Percentiles rank a stretch among this genome's conserved stretches.
Conservation (phyloP, 805 yeast genomes). For the Candida chauliodis region DNA sequence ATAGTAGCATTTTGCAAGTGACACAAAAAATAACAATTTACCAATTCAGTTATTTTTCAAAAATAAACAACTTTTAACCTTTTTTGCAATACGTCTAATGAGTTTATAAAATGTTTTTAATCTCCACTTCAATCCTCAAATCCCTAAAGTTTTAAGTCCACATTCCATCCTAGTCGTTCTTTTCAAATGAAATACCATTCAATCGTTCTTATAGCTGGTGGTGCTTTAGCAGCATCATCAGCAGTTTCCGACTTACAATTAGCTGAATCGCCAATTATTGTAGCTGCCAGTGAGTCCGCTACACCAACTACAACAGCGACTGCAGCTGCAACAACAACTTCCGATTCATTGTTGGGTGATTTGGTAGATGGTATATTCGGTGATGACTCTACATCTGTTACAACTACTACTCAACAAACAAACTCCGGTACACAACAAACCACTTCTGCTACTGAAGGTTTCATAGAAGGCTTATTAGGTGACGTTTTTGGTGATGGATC, state of each 20-base stretch:
- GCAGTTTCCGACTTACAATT: neutral
- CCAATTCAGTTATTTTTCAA: neutral
- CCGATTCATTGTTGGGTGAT: slow-evolving; percentile 9
- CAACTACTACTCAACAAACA: slow-evolving; percentile 4
- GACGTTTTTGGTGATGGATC: slow-evolving; percentile 1
- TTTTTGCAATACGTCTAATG: no score
- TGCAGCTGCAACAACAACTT: slow-evolving; percentile 11
- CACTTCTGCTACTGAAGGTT: neutral
- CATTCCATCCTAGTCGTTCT: slow-evolving; percentile 4
- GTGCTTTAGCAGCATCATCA: slow-evolving; percentile 1
- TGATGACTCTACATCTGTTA: neutral
- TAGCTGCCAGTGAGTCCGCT: neutral
- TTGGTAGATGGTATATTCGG: neutral
- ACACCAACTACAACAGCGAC: slow-evolving; percentile 5
- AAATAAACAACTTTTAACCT: neutral
- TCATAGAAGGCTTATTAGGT: slow-evolving; percentile 1
- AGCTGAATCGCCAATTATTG: slow-evolving; percentile 3
- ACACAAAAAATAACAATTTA: neutral
- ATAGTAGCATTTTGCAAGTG: neutral
- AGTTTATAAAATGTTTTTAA: no score
- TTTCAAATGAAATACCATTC: slow-evolving; percentile 5
- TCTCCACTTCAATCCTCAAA: no score
- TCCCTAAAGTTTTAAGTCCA: no score
- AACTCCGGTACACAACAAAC: neutral
- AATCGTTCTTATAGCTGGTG: slow-evolving; percentile 2